phyloP scores from a whole-genome alignment of 2,329 filamentous ascomycete species.

The Cladosporium sp. region DNA sequence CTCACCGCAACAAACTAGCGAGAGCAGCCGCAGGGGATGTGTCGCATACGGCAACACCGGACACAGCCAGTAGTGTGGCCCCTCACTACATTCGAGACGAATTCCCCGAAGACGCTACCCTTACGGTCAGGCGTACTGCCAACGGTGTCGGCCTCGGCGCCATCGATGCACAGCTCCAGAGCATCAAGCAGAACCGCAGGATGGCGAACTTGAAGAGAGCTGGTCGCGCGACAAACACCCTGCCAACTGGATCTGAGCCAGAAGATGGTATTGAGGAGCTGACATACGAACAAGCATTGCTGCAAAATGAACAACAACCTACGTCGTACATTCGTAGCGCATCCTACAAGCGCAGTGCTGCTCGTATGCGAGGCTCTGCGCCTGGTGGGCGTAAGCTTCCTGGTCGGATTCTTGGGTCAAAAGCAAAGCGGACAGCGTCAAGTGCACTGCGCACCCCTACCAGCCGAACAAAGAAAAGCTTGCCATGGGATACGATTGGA shows the following conservation, averaged over 20 bases:
- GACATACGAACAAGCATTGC: constrained; percentile 5
- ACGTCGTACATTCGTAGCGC: background rate
- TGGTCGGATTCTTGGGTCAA: constrained; percentile 9
- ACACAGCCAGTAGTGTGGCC: background rate
- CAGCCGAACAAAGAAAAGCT: background rate
- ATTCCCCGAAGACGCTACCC: constrained; percentile 2
- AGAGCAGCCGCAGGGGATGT: background rate
- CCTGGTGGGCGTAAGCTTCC: constrained; percentile 4
- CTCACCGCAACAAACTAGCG: background rate
- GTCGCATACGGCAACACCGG: background rate
- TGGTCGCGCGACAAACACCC: background rate
- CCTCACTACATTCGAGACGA: constrained; percentile 12
- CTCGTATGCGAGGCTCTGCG: background rate
- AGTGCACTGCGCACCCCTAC: background rate
- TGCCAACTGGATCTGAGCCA: background rate
- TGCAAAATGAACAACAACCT: background rate
- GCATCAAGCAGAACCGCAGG: constrained; percentile 17
- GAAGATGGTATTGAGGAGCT: background rate
- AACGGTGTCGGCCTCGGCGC: constrained; percentile 1
- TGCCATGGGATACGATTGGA: constrained; percentile 7
- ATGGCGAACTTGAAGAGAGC: constrained; percentile 8
- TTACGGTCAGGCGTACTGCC: constrained; percentile 7
- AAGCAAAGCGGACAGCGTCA: background rate
- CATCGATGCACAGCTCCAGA: background rate
- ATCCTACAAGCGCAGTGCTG: background rate